Conservation (phyloP, 495 filamentous ascomycete genomes). For the Tuber borchii region DNA sequence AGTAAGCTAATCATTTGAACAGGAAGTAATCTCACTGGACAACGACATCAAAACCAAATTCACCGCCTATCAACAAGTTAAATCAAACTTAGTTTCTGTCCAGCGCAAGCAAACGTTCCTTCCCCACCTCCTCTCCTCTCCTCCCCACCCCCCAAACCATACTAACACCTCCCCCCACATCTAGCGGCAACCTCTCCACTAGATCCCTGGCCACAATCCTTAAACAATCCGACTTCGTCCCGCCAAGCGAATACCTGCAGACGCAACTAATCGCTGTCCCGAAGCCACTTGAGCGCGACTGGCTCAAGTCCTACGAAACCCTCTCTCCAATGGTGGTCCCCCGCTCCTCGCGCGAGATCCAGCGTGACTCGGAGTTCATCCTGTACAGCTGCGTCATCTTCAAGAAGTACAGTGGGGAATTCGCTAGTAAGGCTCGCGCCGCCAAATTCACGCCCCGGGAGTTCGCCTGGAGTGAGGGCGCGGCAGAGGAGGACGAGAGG, state of each 20-base stretch:
- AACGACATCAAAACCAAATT: slow-evolving; percentile 91
- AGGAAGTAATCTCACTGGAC: slow-evolving; percentile 83
- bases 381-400: slow-evolving; percentile 86
- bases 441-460: slow-evolving; percentile 90
- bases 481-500: slow-evolving; percentile 74
- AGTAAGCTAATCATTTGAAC: slow-evolving; percentile 6
- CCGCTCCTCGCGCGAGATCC: slow-evolving; percentile 68
- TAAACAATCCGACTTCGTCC: slow-evolving; percentile 67
- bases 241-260: slow-evolving; percentile 91
- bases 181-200: slow-evolving; percentile 85
- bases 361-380: slow-evolving; percentile 77
- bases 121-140: slow-evolving; percentile 54
- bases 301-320: slow-evolving; percentile 81
- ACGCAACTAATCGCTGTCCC: slow-evolving; percentile 90
- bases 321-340: slow-evolving; percentile 77
- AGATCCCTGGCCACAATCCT: slow-evolving; percentile 86
- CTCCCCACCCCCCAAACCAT: slow-evolving; percentile 65
- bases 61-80: slow-evolving; percentile 82
- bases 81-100: slow-evolving; percentile 68
- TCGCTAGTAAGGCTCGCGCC: slow-evolving; percentile 80
- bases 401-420: slow-evolving; percentile 81
- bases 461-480: slow-evolving; percentile 84
- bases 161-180: slow-evolving; percentile 54
- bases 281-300: slow-evolving; percentile 69
- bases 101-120: slow-evolving; percentile 89